Evolutionary conservation across 1,284 basidiomycete genomes (phyloP).

Genomic region (Microbotryomycetes sp.): DNA sequence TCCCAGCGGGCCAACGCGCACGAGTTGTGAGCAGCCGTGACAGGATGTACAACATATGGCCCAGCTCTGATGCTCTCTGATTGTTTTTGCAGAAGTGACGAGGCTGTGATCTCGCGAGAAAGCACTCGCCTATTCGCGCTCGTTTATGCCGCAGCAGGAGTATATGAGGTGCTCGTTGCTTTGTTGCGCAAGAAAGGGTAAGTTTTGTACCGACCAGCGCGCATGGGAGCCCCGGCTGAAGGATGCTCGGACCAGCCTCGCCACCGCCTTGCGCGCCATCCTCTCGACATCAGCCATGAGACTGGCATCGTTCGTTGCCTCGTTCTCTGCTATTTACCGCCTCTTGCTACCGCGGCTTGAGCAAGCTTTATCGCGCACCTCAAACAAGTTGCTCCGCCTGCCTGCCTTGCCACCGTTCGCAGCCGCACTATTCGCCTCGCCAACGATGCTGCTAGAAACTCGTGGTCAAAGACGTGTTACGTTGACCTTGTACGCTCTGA

Average conservation of each 20-base stretch:
- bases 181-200: not conserved
- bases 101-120: not conserved
- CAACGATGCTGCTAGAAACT: slow-evolving; percentile 1
- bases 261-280: not conserved
- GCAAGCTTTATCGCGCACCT: not conserved
- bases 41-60: no score
- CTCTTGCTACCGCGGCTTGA: not conserved
- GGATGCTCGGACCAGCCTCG: no score
- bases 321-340: slow-evolving; percentile 3
- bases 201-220: not conserved
- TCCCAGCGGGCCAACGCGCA: not conserved
- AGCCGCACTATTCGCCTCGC: not conserved
- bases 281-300: not conserved
- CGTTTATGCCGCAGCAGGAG: not conserved
- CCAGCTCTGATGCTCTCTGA: not conserved
- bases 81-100: not conserved
- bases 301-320: slow-evolving; percentile 1
- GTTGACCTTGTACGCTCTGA: not conserved
- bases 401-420: not conserved
- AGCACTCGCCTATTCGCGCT: not conserved
- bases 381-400: not conserved
- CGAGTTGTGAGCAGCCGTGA: not conserved
- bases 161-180: not conserved
- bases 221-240: no score
- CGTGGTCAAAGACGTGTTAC: not conserved